Percentiles rank a stretch among this genome's conserved stretches.
phyloP scores from a whole-genome alignment of 2,329 filamentous ascomycete species.

The Stagonosporopsis chrysanthemi region DNA sequence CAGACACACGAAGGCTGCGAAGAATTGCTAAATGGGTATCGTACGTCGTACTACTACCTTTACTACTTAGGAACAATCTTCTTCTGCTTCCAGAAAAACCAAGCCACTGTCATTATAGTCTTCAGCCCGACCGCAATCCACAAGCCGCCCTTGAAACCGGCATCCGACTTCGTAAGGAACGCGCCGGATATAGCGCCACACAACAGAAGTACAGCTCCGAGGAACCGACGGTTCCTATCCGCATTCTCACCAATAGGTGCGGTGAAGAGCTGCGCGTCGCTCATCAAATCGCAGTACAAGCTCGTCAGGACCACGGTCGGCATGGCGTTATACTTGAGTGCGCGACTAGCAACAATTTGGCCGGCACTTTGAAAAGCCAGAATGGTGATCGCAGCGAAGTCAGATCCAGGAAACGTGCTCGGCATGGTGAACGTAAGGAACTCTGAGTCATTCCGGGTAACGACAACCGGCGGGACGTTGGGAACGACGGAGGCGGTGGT shows the following conservation, averaged over 20 bases:
- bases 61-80: neutral
- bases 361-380: constrained; percentile 64
- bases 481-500: constrained; percentile 51
- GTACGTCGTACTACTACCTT: neutral
- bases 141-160: constrained; percentile 21
- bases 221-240: constrained; percentile 59
- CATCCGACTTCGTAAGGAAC: constrained; percentile 55
- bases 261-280: constrained; percentile 58
- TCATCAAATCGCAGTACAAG: constrained; percentile 62
- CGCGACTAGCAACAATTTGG: constrained; percentile 60
- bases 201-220: constrained; percentile 57
- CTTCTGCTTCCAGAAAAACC: constrained; percentile 19
- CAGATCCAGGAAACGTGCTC: constrained; percentile 42
- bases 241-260: constrained; percentile 53
- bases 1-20: too few relatives aligned
- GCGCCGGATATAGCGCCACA: constrained; percentile 58
- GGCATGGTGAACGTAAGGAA: constrained; percentile 42
- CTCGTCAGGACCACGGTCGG: constrained; percentile 65
- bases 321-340: constrained; percentile 62
- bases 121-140: constrained; percentile 24
- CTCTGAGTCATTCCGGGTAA: constrained; percentile 52
- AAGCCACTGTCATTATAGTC: constrained; percentile 9
- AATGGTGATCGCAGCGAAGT: constrained; percentile 51
- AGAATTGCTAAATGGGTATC: neutral
- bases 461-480: constrained; percentile 20